Percentiles rank a stretch among this genome's conserved stretches.
These are phyloP conservation scores for Diaporthe sp. DNA, from an alignment of 2,329 filamentous ascomycete genomes.

Conservation along the genomic window DNA sequence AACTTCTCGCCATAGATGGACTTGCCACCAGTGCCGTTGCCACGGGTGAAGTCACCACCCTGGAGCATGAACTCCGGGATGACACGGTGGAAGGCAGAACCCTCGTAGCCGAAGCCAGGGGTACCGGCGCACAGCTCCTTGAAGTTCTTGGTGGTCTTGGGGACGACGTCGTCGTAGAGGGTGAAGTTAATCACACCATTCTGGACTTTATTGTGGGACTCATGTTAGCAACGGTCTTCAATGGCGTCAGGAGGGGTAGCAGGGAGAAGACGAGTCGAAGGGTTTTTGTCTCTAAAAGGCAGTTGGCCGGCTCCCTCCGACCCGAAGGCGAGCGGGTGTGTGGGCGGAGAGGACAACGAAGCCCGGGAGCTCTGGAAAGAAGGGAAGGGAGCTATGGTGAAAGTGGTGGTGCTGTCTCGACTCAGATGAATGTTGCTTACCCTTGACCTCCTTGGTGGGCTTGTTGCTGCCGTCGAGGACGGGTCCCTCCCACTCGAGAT, in stretches of 20 bases:
- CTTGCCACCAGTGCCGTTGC: conserved; percentile 91
- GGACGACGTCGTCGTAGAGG: conserved; percentile 87
- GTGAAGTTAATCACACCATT: conserved; percentile 87
- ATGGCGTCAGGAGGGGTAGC: not conserved
- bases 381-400: not conserved
- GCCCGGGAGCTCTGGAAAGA: not conserved
- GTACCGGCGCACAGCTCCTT: conserved; percentile 83
- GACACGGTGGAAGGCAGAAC: conserved; percentile 91
- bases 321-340: conserved; percentile 18
- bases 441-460: conserved; percentile 68
- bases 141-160: conserved; percentile 92
- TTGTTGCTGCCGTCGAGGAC: conserved; percentile 72
- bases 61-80: conserved; percentile 96
- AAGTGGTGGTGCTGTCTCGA: not conserved
- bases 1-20: conserved; percentile 98
- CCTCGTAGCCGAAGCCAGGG: conserved; percentile 86
- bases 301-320: not conserved
- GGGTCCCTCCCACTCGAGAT: conserved; percentile 80
- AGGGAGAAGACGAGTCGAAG: conserved; percentile 30
- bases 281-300: conserved; percentile 5
- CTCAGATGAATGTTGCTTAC: conserved; percentile 62
- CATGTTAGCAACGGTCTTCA: conserved; percentile 13
- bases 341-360: not conserved
- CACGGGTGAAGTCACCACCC: conserved; percentile 94
- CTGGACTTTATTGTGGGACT: conserved; percentile 69